These are phyloP conservation scores for Ananas comosus DNA, from an alignment of 176 grass and related monocot genomes.

Conservation along the genomic window DNA sequence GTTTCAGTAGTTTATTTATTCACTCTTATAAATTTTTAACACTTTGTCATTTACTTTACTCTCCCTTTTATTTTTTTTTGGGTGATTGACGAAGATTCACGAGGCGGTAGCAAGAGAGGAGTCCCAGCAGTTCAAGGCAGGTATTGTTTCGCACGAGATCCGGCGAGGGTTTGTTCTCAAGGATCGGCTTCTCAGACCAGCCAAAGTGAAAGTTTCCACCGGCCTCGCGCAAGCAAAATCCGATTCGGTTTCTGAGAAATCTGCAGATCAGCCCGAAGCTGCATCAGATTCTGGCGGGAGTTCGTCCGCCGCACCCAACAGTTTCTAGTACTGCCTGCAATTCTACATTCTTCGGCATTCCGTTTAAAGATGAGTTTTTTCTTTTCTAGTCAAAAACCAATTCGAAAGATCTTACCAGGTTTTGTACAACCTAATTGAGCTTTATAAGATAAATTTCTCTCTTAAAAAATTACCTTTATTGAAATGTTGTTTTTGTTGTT, in stretches of 20 bases:
- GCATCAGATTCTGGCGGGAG: constrained; percentile 23
- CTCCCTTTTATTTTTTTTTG: neutral
- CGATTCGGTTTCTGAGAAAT: constrained; percentile 12
- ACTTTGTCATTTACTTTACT: neutral
- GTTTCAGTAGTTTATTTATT: neutral
- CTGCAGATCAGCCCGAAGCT: constrained; percentile 27
- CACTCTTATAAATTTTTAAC: neutral
- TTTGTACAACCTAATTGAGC: too few species aligned
- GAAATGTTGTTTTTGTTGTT: too few species aligned
- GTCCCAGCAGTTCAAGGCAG: constrained; percentile 58
- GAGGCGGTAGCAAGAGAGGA: constrained; percentile 78
- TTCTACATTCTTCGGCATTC: too few species aligned
- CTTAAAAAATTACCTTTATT: too few species aligned
- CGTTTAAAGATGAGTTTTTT: too few species aligned
- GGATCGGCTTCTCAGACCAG: constrained; percentile 59
- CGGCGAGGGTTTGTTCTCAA: constrained; percentile 53
- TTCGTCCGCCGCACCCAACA: neutral
- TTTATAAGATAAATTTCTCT: too few species aligned
- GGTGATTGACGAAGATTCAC: constrained; percentile 38
- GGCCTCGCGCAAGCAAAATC: constrained; percentile 31
- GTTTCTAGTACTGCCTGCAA: constrained; percentile 2
- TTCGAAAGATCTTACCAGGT: too few species aligned
- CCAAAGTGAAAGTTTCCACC: constrained; percentile 65
- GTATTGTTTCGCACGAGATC: constrained; percentile 60
- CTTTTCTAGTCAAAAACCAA: too few species aligned